A percentile compares a stretch with the other conserved stretches of the same genome.
phyloP scores from a whole-genome alignment of 2,329 filamentous ascomycete species.

The Cercospora sojina region DNA sequence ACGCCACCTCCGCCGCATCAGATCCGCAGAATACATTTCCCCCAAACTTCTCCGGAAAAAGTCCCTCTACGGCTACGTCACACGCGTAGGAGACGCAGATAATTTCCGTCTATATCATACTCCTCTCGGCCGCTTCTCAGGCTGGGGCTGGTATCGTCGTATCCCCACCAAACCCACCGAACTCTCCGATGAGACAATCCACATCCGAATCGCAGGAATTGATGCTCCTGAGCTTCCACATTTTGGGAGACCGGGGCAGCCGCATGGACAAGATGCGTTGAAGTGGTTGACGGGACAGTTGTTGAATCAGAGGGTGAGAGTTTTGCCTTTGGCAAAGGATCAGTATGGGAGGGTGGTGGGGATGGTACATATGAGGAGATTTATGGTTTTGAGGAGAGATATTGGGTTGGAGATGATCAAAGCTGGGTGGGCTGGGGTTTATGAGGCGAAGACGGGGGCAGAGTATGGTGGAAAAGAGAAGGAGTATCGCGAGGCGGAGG shows the following conservation, averaged over 20 bases:
- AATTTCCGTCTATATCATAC: slow-evolving; percentile 95
- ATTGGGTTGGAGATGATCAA: slow-evolving; percentile 89
- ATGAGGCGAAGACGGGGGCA: slow-evolving; percentile 84
- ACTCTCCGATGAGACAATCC: slow-evolving; percentile 59
- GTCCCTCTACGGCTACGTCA: slow-evolving; percentile 80
- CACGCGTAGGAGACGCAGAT: slow-evolving; percentile 93
- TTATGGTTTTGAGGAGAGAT: slow-evolving; percentile 70
- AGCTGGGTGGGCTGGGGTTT: slow-evolving; percentile 80
- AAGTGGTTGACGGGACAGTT: slow-evolving; percentile 76
- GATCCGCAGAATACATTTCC: slow-evolving; percentile 70
- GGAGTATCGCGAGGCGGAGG: slow-evolving; percentile 65
- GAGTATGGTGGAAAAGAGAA: slow-evolving; percentile 74
- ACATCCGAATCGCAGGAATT: slow-evolving; percentile 84
- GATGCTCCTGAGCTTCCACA: slow-evolving; percentile 93
- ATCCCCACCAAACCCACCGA: slow-evolving; percentile 22
- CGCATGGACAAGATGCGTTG: slow-evolving; percentile 76
- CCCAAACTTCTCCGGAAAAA: slow-evolving; percentile 71
- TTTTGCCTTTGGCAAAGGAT: slow-evolving; percentile 78
- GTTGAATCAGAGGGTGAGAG: slow-evolving; percentile 70
- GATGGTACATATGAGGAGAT: slow-evolving; percentile 61
- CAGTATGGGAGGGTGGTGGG: slow-evolving; percentile 91
- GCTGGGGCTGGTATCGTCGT: slow-evolving; percentile 65
- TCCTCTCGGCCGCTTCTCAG: slow-evolving; percentile 79
- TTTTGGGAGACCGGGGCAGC: slow-evolving; percentile 86
- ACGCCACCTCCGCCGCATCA: slow-evolving; percentile 77